Evolutionary conservation across 495 filamentous ascomycete species (phyloP).

Genomic region (Xylaria nigripes): DNA sequence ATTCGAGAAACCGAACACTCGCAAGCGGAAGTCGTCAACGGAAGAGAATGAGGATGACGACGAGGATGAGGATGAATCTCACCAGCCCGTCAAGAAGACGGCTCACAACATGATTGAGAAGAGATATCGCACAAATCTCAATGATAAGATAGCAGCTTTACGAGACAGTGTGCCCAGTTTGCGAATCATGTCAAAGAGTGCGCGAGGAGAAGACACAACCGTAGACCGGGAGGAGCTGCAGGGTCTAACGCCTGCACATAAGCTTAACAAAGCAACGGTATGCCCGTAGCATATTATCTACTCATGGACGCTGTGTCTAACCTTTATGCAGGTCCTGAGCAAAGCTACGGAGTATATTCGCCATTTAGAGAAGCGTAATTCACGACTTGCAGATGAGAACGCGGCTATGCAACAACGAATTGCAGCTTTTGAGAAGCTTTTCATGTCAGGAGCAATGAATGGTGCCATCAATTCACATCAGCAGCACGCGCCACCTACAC

Average conservation of each 20-base stretch:
- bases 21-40: constrained; percentile 58
- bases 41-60: constrained; percentile 37
- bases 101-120: constrained; percentile 98
- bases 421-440: constrained; percentile 59
- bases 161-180: constrained; percentile 84
- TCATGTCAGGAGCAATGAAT: constrained; percentile 52
- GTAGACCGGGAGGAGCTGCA: constrained; percentile 71
- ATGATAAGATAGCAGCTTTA: constrained; percentile 90
- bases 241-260: constrained; percentile 71
- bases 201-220: constrained; percentile 56
- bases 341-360: constrained; percentile 96
- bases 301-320: constrained; percentile 5
- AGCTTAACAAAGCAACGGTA: constrained; percentile 91
- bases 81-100: constrained; percentile 82
- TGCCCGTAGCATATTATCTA: constrained; percentile 14
- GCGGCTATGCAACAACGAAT: constrained; percentile 61
- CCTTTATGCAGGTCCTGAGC: constrained; percentile 51
- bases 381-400: constrained; percentile 72
- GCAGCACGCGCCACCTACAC: constrained; percentile 31
- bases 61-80: constrained; percentile 46
- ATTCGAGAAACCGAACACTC: constrained; percentile 39
- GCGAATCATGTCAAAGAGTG: constrained; percentile 62
- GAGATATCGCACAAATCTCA: constrained; percentile 89
- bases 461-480: constrained; percentile 39
- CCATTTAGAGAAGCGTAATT: constrained; percentile 85